Conservation (phyloP, 179 eudicot species). For the Spergularia azorica region DNA sequence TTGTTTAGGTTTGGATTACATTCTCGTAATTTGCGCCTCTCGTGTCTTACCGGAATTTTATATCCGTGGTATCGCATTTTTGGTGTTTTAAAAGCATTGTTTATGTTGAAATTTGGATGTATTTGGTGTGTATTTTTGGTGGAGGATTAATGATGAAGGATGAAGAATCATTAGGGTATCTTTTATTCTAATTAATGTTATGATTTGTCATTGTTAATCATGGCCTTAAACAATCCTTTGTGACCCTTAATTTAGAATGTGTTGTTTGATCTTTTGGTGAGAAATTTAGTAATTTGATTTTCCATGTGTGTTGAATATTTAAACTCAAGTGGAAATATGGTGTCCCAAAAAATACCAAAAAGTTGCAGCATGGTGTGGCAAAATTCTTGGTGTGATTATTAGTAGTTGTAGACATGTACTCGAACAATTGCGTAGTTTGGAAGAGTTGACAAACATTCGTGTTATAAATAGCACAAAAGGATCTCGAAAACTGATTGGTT, state of each 20-base stretch:
- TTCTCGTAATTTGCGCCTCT: no score
- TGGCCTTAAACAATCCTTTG: conserved; percentile 8
- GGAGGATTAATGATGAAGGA: background rate
- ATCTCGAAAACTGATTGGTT: background rate
- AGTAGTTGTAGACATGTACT: conserved; percentile 7
- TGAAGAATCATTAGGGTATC: conserved; percentile 7
- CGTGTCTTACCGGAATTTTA: no score
- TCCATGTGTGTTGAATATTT: background rate
- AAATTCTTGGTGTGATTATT: background rate
- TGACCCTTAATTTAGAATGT: background rate
- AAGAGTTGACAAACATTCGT: no score
- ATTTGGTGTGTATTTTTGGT: conserved; percentile 2
- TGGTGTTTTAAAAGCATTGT: background rate
- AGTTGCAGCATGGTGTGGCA: background rate
- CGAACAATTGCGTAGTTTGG: no score
- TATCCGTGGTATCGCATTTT: no score
- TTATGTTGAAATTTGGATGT: conserved; percentile 1
- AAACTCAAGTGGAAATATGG: background rate
- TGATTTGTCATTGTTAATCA: conserved; percentile 18
- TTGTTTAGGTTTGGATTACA: background rate
- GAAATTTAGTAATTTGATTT: conserved; percentile 5
- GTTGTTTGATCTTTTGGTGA: conserved; percentile 1
- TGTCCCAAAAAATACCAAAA: background rate
- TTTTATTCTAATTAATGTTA: conserved; percentile 10
- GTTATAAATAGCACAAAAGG: background rate